Percentiles rank a stretch among this genome's conserved stretches.
These are phyloP conservation scores for Penicillium longicatenatum DNA, from an alignment of 495 filamentous ascomycete species.

Conservation along the genomic window DNA sequence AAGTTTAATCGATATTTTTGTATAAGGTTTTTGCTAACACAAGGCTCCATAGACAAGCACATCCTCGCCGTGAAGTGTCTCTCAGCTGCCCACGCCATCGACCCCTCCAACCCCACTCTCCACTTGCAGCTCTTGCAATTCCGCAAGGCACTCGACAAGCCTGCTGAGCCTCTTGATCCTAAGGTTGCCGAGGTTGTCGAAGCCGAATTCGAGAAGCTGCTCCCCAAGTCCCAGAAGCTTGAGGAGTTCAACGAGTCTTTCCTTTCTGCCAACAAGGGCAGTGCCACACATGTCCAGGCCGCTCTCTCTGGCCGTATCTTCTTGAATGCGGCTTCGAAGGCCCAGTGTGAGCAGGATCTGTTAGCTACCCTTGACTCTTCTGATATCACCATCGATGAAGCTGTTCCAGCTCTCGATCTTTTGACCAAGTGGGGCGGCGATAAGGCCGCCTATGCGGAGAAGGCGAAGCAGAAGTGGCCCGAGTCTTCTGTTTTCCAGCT, in stretches of 20 bases:
- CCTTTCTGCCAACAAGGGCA: slow-evolving; percentile 61
- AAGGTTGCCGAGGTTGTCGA: slow-evolving; percentile 68
- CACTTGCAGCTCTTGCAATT: slow-evolving; percentile 76
- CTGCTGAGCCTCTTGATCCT: slow-evolving; percentile 56
- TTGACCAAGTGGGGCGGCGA: slow-evolving; percentile 63
- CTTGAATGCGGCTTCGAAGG: slow-evolving; percentile 57
- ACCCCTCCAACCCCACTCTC: slow-evolving; percentile 70
- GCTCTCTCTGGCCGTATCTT: slow-evolving; percentile 61
- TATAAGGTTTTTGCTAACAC: slow-evolving; percentile 18
- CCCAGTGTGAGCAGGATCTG: slow-evolving; percentile 62
- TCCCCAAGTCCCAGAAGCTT: slow-evolving; percentile 59
- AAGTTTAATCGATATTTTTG: slow-evolving; percentile 39
- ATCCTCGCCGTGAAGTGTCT: slow-evolving; percentile 85
- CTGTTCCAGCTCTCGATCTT: slow-evolving; percentile 57
- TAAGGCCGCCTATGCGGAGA: slow-evolving; percentile 58
- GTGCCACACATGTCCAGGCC: slow-evolving; percentile 62
- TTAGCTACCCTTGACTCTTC: slow-evolving; percentile 56
- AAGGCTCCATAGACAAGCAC: slow-evolving; percentile 67
- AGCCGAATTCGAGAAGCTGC: slow-evolving; percentile 59
- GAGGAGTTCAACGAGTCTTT: slow-evolving; percentile 69
- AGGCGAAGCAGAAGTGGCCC: slow-evolving; percentile 71
- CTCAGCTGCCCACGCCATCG: slow-evolving; percentile 66
- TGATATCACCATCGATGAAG: slow-evolving; percentile 60
- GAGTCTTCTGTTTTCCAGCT: slow-evolving; percentile 62
- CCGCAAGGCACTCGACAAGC: slow-evolving; percentile 60